Base-by-base conservation (phyloP, 2,329 filamentous ascomycete species). In the Sordariomycetes sp. region DNA sequence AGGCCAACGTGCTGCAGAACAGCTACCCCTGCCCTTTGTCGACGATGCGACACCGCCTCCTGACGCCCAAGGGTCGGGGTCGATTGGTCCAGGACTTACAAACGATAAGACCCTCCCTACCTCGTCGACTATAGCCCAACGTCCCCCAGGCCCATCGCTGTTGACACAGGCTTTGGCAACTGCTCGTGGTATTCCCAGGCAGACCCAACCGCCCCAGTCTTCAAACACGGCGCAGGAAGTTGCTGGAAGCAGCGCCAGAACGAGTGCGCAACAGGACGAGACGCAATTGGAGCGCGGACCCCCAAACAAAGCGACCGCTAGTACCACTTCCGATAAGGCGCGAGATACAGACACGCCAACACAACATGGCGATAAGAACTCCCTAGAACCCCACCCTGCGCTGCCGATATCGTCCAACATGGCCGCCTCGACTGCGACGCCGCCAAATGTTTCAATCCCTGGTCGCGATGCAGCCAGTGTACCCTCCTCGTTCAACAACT, bases 111-210 rank as follows among this genome's bases (percentile, higher is more conserved):
- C 66, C 57, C 44, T 61, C 41, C 56, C 63, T 48, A 56, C 55
- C 44, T 40, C 43, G 36, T 38, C 47, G 41, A 48, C n/a, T n/a
- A n/a, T n/a, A 60, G 50, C 59, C 64, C 46, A 58, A 56, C 50
- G 68, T 68, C 42, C 66, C 21, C 15, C 28, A 49, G 70, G 70
- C 42, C 66, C 70, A 45, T 75, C 71, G 38, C 53, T 75, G 46
- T 61, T 75, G 55, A 66, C 68, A 39, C 68, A 75, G 55, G 70
- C 71, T 50, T 59, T 75, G 52, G 70, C 70, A 51, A 71, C 69
- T 55, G 71, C 70, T 49, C 68, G 71, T 48, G 70, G 70, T 48
- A 71, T 73, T 32, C 53, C 48, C 32, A 44, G 50, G 15, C 38
- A 20, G 33, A 35, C 30, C 36, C 35, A 6, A 25, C n/a, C 21